Conservation (phyloP, 257 asterid genomes). For the Solanum sitiens region DNA sequence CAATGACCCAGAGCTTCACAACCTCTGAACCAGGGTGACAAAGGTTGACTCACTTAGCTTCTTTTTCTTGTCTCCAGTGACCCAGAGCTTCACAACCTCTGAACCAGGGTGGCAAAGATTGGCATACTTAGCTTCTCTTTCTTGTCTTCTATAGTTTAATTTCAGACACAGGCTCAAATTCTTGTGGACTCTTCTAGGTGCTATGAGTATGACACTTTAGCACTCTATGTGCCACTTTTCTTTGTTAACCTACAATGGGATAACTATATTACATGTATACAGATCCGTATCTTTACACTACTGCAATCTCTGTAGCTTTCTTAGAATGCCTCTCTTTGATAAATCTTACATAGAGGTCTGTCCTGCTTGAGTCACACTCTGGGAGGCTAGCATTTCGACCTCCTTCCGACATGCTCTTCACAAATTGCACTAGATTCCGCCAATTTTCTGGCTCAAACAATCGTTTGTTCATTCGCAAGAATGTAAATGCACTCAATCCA, state of each 20-base stretch:
- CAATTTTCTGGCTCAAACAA: slow-evolving; percentile 74
- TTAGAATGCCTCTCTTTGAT: slow-evolving; percentile 19
- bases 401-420: slow-evolving; percentile 65
- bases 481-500: slow-evolving; percentile 72
- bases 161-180: neutral
- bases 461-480: slow-evolving; percentile 67
- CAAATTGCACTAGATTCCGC: slow-evolving; percentile 67
- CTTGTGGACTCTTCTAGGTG: neutral
- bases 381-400: slow-evolving; percentile 43
- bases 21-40: neutral
- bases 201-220: neutral
- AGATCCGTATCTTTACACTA: slow-evolving; percentile 28
- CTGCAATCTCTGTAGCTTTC: slow-evolving; percentile 36
- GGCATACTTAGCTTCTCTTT: neutral
- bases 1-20: neutral
- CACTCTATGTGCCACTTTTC: neutral
- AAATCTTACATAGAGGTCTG: slow-evolving; percentile 64
- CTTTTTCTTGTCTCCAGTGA: neutral
- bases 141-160: neutral
- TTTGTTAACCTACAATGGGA: neutral
- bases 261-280: neutral
- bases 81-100: neutral
- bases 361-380: slow-evolving; percentile 48
- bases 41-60: neutral
- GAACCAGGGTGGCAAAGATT: neutral